Base-by-base conservation (phyloP, 2,329 filamentous ascomycete genomes). In the Orbilia blumenaviensis region DNA sequence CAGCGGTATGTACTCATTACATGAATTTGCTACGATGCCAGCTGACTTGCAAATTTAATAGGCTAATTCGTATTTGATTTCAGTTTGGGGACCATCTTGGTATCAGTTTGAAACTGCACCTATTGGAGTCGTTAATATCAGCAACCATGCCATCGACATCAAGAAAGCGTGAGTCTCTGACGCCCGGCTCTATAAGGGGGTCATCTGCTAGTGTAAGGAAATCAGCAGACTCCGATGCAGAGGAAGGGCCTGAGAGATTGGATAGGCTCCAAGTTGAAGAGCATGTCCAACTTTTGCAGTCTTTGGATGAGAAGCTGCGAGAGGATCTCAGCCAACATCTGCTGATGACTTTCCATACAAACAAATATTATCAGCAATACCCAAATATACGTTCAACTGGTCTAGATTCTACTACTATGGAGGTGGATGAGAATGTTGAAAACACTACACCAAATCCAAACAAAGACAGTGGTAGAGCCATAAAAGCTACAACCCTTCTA, bases 261-360 rank as follows among this genome's bases (percentile, higher is more conserved):
- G 71, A 75, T 41, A 62, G 56, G 25, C 16, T 50, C 12, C 41
- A 68, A 32, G 41, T 68, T 0, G 63, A 63, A 63, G 71, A 68
- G 18, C 63, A 75, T 21, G 54, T 50, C 14, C 63, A 63, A 25
- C 56, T 75, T 41, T 58, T 75, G 10, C 56, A 64, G 36, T 68
- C 63, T 10, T 42, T 75, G 38, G 68, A 74, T 29, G 75, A 74
- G 23, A 46, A 27, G 58, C 27, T 63, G n/a, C 48, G 60, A 54
- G 75, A 76, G 18, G 73, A 69, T 36, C 34, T 77, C 12, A 48
- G 58, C 12, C 44, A 66, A 41, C 66, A 69, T 16, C 50, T 71
- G 14, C 62, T 71, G 23, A 29, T 69, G 23, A 75, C 63, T 21
- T 75, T 58, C 14, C 71, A 75, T 21, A 18, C 62, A 25, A 75